Evolutionary conservation across 2,329 filamentous ascomycete species (phyloP), one percentile per base, ranked within the genome.

Genomic region (Chrysoporthe cubensis): DNA sequence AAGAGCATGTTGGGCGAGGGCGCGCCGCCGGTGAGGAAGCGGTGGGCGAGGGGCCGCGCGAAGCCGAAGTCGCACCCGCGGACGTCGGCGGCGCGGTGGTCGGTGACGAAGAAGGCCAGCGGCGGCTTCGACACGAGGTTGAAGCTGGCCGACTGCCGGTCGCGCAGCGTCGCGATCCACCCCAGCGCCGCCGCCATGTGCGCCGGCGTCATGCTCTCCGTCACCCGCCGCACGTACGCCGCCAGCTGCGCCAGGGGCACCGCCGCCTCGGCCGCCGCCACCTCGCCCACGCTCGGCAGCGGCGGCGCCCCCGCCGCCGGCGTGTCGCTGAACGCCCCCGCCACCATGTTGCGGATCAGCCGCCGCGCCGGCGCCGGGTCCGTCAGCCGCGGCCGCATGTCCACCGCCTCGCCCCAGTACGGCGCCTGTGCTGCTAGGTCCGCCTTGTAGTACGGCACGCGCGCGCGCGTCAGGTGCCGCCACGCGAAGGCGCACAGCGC

Each of bases 401-500:
- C 8, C 74, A 72, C 4, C 14, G 56, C 34, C 78, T 75, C 0
- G 75, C 70, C 0, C 78, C 74, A 69, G 77, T 80, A 0, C 79
- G 32, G 0, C 73, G 72, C 0, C 74, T 75, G 6, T 80, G 76
- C 2, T 78, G 70, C 2, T 75, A 73, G 0, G 79, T 75, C 26
- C 11, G 59, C 40, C 2, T n/a, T 9, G 59, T 61, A 48, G 59
- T 46, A 61, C n/a, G 59, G 59, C 26, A 48, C 8, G 21, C 59
- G 59, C 21, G 42, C 59, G 43, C 59, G 59, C n/a, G 59, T 61
- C 0, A 82, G 66, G 2, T 73, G 72, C 0, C 81, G 79, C 80
- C 81, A 82, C 11, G 82, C 73, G 50, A 79, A 78, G 11, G 81
- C 80, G 21, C 59, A 34, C 64, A 79, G 77, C 14, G 80, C 80